Evolutionary conservation across 305 asterid species (phyloP).

Genomic region (Fraxinus ornus): DNA sequence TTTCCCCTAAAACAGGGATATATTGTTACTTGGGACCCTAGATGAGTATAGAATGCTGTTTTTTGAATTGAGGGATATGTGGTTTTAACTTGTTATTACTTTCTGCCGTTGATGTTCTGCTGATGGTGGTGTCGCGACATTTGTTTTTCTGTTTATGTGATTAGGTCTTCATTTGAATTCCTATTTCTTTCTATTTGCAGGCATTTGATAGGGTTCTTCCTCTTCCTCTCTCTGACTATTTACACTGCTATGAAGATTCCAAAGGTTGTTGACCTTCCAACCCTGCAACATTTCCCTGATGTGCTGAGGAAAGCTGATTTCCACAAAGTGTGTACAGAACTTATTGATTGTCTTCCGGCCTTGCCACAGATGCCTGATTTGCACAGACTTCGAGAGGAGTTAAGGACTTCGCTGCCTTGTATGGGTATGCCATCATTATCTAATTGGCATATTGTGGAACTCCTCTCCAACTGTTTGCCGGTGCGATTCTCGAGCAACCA

Average conservation of each 20-base stretch:
- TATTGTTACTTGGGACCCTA: background rate
- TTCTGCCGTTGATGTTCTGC: conserved; percentile 1
- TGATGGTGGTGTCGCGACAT: conserved; percentile 11
- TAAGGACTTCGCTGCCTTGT: conserved; percentile 50
- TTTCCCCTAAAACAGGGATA: background rate
- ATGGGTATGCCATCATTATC: conserved; percentile 60
- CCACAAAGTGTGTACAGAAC: conserved; percentile 61
- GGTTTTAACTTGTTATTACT: too few relatives aligned
- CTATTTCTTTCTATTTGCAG: conserved; percentile 42
- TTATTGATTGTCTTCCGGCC: conserved; percentile 73
- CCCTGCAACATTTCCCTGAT: conserved; percentile 59
- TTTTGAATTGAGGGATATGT: too few relatives aligned
- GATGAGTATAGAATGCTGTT: background rate
- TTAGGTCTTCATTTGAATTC: background rate
- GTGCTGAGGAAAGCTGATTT: conserved; percentile 75
- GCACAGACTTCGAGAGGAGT: conserved; percentile 57
- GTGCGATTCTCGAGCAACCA: conserved; percentile 68
- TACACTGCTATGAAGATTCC: conserved; percentile 86
- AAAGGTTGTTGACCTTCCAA: conserved; percentile 60
- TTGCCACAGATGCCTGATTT: conserved; percentile 76
- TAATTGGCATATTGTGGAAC: conserved; percentile 75
- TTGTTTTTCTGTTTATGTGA: background rate
- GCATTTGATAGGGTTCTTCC: conserved; percentile 97
- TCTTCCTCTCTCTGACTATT: conserved; percentile 83
- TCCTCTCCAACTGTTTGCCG: conserved; percentile 79